phyloP scores from a whole-genome alignment of 2,329 filamentous ascomycete genomes.

The Aspergillus texensis region DNA sequence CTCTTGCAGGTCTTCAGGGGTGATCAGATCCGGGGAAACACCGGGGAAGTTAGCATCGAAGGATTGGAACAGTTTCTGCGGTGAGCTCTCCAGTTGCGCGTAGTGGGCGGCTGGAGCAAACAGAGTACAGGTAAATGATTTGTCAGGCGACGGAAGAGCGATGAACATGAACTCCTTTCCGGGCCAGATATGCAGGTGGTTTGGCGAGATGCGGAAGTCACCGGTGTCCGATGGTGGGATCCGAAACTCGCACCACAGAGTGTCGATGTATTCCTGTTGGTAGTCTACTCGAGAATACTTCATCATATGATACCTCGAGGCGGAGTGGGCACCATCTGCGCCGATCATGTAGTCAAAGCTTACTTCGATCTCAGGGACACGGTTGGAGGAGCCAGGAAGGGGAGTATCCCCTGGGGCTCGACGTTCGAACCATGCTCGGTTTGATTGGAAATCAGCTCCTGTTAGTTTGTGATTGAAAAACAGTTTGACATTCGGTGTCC shows the following conservation, averaged over 20 bases:
- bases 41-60: slow-evolving; percentile 87
- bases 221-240: slow-evolving; percentile 61
- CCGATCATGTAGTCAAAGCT: slow-evolving; percentile 92
- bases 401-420: slow-evolving; percentile 36
- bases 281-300: slow-evolving; percentile 91
- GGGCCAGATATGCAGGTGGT: slow-evolving; percentile 97
- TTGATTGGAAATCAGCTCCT: slow-evolving; percentile 78
- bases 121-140: slow-evolving; percentile 91
- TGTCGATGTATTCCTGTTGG: slow-evolving; percentile 92
- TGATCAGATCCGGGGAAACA: slow-evolving; percentile 64
- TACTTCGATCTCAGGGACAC: slow-evolving; percentile 75
- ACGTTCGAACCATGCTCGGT: slow-evolving; percentile 85
- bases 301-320: slow-evolving; percentile 91
- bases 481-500: slow-evolving; percentile 84
- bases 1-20: slow-evolving; percentile 65
- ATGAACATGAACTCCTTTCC: slow-evolving; percentile 97
- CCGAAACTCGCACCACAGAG: slow-evolving; percentile 94
- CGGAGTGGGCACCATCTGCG: slow-evolving; percentile 92
- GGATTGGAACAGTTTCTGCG: slow-evolving; percentile 74
- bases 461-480: slow-evolving; percentile 94
- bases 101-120: slow-evolving; percentile 79
- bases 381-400: slow-evolving; percentile 37
- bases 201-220: slow-evolving; percentile 79
- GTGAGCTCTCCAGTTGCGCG: slow-evolving; percentile 64
- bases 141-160: slow-evolving; percentile 85